phyloP scores from a whole-genome alignment of 1,284 basidiomycete species.

The Trichosporon sp. region DNA sequence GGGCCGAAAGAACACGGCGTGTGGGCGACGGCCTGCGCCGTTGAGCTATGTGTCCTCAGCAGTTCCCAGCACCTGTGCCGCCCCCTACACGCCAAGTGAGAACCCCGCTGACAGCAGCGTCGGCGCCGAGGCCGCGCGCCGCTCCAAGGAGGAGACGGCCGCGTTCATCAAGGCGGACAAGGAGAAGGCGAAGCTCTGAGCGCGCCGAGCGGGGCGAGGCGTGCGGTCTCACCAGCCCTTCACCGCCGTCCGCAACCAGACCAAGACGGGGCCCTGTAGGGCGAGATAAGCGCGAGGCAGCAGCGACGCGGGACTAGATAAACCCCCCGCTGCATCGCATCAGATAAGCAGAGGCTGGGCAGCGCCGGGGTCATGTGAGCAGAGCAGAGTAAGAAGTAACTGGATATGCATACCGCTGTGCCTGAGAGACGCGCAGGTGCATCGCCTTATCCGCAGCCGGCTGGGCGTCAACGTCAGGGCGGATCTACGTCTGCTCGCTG shows the following conservation, averaged over 20 bases:
- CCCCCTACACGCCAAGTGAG: neutral
- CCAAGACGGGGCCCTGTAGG: neutral
- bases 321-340: neutral
- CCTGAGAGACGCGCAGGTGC: neutral
- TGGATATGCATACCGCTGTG: neutral
- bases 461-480: neutral
- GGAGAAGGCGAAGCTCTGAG: constrained; percentile 15
- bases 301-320: neutral
- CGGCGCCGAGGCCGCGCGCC: constrained; percentile 16
- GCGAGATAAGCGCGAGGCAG: neutral
- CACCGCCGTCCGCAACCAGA: no score
- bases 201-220: neutral
- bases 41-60: no score
- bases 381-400: neutral
- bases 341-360: no score
- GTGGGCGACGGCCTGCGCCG: no score
- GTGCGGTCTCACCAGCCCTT: no score
- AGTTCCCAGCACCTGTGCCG: no score
- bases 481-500: neutral
- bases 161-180: constrained; percentile 5
- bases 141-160: constrained; percentile 5
- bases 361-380: no score
- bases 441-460: neutral
- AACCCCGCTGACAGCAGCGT: neutral
- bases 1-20: no score